These are phyloP conservation scores for Exserohilum rostratum DNA, from an alignment of 2,329 filamentous ascomycete genomes.

Conservation along the genomic window DNA sequence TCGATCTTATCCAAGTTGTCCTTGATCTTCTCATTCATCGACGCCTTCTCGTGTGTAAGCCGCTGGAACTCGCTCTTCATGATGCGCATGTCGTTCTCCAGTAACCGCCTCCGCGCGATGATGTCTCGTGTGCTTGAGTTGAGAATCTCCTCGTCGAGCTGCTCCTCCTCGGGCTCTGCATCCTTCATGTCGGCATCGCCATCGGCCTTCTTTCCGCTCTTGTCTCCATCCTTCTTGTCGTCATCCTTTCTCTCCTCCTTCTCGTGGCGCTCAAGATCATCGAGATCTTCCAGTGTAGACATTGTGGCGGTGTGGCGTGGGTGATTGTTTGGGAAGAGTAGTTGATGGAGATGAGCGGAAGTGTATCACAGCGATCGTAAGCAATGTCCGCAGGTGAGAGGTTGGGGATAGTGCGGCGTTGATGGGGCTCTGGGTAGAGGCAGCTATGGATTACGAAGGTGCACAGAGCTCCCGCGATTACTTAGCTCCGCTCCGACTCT, in stretches of 20 bases:
- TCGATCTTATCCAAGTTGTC: conserved; percentile 99
- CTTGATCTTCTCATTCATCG: conserved; percentile 99
- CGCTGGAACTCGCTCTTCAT: conserved; percentile 98
- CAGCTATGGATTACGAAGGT: conserved; percentile 45
- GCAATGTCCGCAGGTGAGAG: conserved; percentile 7
- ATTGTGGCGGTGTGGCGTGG: conserved; percentile 57
- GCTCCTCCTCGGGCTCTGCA: conserved; percentile 69
- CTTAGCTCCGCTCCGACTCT: conserved; percentile 14
- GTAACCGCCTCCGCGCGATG: conserved; percentile 82
- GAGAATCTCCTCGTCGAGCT: conserved; percentile 92
- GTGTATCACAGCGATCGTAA: conserved; percentile 2
- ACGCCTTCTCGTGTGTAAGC: conserved; percentile 90
- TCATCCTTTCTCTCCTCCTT: conserved; percentile 72
- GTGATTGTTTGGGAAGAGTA: conserved; percentile 3
- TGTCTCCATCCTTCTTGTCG: conserved; percentile 58
- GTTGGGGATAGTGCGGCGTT: conserved; percentile 21
- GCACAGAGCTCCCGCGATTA: conserved; percentile 20
- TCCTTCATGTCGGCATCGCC: conserved; percentile 93
- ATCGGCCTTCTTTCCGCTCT: conserved; percentile 64
- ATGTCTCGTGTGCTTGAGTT: conserved; percentile 94
- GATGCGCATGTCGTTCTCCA: conserved; percentile 97
- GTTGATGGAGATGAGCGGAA: neutral
- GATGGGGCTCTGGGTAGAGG: conserved; percentile 38
- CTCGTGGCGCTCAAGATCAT: conserved; percentile 81
- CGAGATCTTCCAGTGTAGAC: conserved; percentile 91